Base-by-base conservation (phyloP, 2,329 filamentous ascomycete genomes). In the Dactylellina parvicollis region DNA sequence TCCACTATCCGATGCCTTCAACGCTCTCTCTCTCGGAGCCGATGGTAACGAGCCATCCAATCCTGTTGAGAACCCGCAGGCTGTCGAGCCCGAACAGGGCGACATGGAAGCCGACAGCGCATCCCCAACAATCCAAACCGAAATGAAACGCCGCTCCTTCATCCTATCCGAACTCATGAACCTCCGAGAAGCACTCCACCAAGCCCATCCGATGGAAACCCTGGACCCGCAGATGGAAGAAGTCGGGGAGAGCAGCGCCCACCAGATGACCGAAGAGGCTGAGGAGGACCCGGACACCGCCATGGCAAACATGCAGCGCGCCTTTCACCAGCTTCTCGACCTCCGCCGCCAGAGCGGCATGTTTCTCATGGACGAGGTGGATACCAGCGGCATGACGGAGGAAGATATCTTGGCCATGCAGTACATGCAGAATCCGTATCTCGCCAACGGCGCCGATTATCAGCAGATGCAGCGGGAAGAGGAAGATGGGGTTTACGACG, bases 81-180 rank as follows among this genome's bases (percentile, higher is more conserved):
- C 38, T 7, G 36, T 54, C 36, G 46, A 56, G 30, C 9, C 46
- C 36, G 46, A 56, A 40, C 9, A 18, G n/a, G 50, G 49, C 18
- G 3, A 52, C 22, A n/a, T 61, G 22, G 44, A 66, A 28, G 16
- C 24, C 16, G 16, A 69, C 26, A 16, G 52, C 9, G 24, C 34
- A 1, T 36, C 59, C 1, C 52, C 54, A 14, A 65, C 60, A 14
- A 73, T 73, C 4, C 69, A 73, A 56, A 60, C 66, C 9, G 69
- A 73, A 20, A 73, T 73, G 69, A 73, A 73, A 56, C 69, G 69
- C 1, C 69, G 69, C n/a, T 73, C 69, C 0, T 28, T 73, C 18
- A 73, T 73, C 14, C 42, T 73, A n/a, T 66, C 69, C 3, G 60
- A 73, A 32, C 60, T 73, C 12, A 73, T 73, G 46, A 73, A 64